Evolutionary conservation across 257 asterid genomes (phyloP), one percentile per base, ranked within the genome.

Genomic region (Handroanthus guayacan): DNA sequence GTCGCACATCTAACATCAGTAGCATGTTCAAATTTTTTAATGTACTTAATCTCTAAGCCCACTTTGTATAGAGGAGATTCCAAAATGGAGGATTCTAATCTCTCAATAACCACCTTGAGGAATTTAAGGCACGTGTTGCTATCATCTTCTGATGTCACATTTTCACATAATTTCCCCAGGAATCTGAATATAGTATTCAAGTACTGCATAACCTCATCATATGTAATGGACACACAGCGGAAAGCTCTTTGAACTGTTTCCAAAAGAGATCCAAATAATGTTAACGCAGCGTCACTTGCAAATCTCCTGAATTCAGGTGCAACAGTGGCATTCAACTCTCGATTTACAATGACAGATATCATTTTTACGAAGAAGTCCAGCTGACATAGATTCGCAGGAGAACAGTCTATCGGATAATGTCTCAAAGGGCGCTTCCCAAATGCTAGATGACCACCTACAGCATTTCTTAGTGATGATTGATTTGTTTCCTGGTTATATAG

Each of bases 11-110:
- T 86, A 69, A 79, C 58, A 77, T 77, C 86, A 54, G 66, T 56
- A 67, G 80, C 74, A 72, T 62, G 73, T 65, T 80, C 84, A 63
- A 82, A 62, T n/a, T 58, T 83, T 50, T 79, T 78, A 17, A 83
- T 63, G 77, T 48, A 75, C 73, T 81, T 75, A 5, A 81, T 61
- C 54, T 86, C 89, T 60, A 84, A 41, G 65, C 68, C 64, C 85
- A 89, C 82, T 83, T 87, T 86, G 89, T 90, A 92, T 25, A 90
- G 92, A 83, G 89, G 92, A 75, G 94, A 90, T 78, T 77, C 87
- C 71, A 92, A 77, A 78, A 86, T 78, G 62, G 88, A 83, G 52
- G 94, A 84, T 73, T 88, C 91, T 86, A 92, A 67, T 73, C 76
- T 89, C 87, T 82, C 86, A 44, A 80, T 68, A 34, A 77, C 93